These are phyloP conservation scores for Cornus florida DNA, from an alignment of 148 eudicot species.

Conservation along the genomic window DNA sequence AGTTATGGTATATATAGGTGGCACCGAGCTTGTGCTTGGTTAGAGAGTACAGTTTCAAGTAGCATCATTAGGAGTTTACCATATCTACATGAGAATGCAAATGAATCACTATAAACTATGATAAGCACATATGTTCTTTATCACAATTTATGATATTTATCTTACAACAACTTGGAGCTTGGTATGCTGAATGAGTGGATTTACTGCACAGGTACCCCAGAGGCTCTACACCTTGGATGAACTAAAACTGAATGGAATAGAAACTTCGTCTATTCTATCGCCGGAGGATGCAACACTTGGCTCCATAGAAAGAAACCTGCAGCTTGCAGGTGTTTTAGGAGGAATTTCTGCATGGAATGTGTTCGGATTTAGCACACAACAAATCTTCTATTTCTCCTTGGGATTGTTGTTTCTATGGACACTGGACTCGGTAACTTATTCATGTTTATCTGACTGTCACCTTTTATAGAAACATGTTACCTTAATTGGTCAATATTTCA, in stretches of 20 bases:
- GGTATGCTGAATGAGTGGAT: background rate
- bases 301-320: constrained; percentile 76
- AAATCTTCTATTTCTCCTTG: constrained; percentile 61
- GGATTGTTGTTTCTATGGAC: constrained; percentile 71
- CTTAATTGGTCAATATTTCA: background rate
- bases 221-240: constrained; percentile 90
- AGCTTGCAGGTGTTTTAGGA: constrained; percentile 65
- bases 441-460: background rate
- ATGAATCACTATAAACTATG: background rate
- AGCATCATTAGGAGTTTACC: background rate
- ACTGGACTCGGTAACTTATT: constrained; percentile 56
- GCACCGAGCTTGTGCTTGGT: background rate
- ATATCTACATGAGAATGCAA: background rate
- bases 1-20: background rate
- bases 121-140: background rate
- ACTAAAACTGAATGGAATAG: constrained; percentile 79
- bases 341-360: constrained; percentile 75
- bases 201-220: constrained; percentile 79
- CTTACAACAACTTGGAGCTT: background rate
- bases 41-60: background rate
- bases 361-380: constrained; percentile 55
- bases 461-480: background rate
- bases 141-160: background rate
- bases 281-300: constrained; percentile 88
- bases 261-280: constrained; percentile 65